Conservation (phyloP, 2,329 filamentous ascomycete species). For the Albophoma yamanashiensis region DNA sequence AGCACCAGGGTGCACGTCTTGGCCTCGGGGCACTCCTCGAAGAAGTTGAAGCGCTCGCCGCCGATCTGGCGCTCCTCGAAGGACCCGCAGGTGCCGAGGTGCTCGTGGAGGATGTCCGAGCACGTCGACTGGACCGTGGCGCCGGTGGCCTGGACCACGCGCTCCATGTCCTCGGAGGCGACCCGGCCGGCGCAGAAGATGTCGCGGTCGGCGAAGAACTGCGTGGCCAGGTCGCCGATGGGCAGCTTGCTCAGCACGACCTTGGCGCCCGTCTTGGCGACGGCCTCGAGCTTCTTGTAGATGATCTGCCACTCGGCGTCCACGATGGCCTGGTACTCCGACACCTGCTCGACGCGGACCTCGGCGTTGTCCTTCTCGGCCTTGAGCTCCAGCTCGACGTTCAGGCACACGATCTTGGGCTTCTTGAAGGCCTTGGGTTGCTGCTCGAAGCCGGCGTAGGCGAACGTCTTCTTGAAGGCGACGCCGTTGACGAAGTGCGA, state of each 20-base stretch:
- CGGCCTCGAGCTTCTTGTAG: slow-evolving; percentile 95
- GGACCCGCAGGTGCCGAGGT: slow-evolving; percentile 78
- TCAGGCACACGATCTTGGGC: slow-evolving; percentile 94
- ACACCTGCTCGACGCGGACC: slow-evolving; percentile 94
- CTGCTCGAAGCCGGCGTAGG: slow-evolving; percentile 97
- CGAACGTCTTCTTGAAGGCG: slow-evolving; percentile 99
- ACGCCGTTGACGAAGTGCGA: slow-evolving; percentile 96
- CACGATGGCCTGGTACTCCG: slow-evolving; percentile 98
- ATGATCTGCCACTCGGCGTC: slow-evolving; percentile 99
- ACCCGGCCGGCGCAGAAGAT: slow-evolving; percentile 97
- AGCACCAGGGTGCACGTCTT: slow-evolving; percentile 96
- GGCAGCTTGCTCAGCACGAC: slow-evolving; percentile 95
- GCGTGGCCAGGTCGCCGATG: slow-evolving; percentile 93
- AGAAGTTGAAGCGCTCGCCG: slow-evolving; percentile 96
- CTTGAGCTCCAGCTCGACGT: slow-evolving; percentile 97
- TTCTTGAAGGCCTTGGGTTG: slow-evolving; percentile 92
- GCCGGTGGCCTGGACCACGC: slow-evolving; percentile 88
- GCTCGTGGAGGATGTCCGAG: slow-evolving; percentile 81
- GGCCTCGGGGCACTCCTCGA: slow-evolving; percentile 87
- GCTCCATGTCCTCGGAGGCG: slow-evolving; percentile 83
- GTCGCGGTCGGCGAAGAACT: slow-evolving; percentile 96
- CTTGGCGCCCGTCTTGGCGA: slow-evolving; percentile 90
- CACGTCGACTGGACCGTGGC: slow-evolving; percentile 91
- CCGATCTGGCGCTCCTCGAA: slow-evolving; percentile 98
- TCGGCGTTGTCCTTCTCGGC: slow-evolving; percentile 99